phyloP scores from a whole-genome alignment of 1,284 basidiomycete genomes.

The Cryptococcus maquisensis region DNA sequence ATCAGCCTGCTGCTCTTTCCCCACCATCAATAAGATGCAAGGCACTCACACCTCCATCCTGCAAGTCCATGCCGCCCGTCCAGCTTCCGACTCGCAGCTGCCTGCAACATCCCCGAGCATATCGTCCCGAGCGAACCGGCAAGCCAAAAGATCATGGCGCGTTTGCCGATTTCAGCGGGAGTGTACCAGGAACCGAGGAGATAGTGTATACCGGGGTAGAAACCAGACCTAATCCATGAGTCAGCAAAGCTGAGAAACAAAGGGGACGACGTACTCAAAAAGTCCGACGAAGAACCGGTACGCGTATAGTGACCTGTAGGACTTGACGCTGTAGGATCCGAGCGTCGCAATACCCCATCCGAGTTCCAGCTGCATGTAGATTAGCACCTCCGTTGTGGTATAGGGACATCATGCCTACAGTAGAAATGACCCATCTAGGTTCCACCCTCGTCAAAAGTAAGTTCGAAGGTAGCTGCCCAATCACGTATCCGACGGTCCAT shows the following conservation, averaged over 20 bases:
- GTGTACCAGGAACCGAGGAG: conserved; percentile 41
- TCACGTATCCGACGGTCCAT: conserved; percentile 40
- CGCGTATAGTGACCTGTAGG: conserved; percentile 23
- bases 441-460: conserved; percentile 37
- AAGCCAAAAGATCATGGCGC: conserved; percentile 39
- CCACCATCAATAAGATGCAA: background rate
- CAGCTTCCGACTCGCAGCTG: conserved; percentile 37
- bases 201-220: conserved; percentile 39
- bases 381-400: background rate
- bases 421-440: conserved; percentile 33
- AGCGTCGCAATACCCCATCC: conserved; percentile 39
- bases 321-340: conserved; percentile 27
- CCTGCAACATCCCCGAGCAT: conserved; percentile 39
- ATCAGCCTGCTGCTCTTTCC: background rate
- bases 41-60: conserved; percentile 29
- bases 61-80: conserved; percentile 31
- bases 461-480: conserved; percentile 40
- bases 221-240: conserved; percentile 25
- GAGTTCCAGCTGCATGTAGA: conserved; percentile 27
- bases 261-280: conserved; percentile 25
- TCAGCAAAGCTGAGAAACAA: conserved; percentile 2
- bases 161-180: conserved; percentile 36
- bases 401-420: conserved; percentile 10
- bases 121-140: conserved; percentile 33
- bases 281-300: conserved; percentile 36